phyloP scores from a whole-genome alignment of 257 asterid genomes.

The Sherardia arvensis region DNA sequence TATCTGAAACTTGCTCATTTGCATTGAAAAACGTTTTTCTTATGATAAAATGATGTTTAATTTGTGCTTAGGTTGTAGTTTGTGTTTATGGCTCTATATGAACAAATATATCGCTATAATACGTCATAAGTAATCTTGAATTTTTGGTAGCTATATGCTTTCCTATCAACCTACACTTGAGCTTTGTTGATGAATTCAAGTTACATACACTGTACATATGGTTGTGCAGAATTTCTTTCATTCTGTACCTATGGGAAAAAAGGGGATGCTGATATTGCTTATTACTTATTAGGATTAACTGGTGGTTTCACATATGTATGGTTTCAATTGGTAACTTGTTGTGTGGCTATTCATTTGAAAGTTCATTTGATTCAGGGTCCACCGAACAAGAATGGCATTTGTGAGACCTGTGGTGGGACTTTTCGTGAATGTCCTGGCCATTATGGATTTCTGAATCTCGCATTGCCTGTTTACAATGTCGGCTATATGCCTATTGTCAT shows the following conservation, averaged over 20 bases:
- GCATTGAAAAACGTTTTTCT: not conserved
- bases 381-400: conserved; percentile 47
- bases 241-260: not conserved
- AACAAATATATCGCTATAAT: not conserved
- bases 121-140: not conserved
- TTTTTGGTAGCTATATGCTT: not conserved
- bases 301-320: not conserved
- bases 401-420: conserved; percentile 67
- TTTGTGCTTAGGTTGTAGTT: not conserved
- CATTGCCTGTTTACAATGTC: conserved; percentile 74
- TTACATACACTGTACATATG: not conserved
- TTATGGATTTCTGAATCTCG: conserved; percentile 63
- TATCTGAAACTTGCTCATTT: not conserved
- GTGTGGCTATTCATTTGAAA: not conserved
- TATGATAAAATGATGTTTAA: not conserved
- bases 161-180: not conserved
- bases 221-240: not conserved
- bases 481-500: conserved; percentile 60
- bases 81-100: not conserved
- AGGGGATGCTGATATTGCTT: not conserved
- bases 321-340: not conserved
- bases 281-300: not conserved
- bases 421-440: conserved; percentile 82
- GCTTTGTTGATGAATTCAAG: not conserved
- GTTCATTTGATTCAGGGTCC: conserved; percentile 58